A percentile compares a stretch with the other conserved stretches of the same genome.
These are phyloP conservation scores for Hyaloperonospora brassicae DNA, from an alignment of 352 stramenopile genomes.

Conservation along the genomic window DNA sequence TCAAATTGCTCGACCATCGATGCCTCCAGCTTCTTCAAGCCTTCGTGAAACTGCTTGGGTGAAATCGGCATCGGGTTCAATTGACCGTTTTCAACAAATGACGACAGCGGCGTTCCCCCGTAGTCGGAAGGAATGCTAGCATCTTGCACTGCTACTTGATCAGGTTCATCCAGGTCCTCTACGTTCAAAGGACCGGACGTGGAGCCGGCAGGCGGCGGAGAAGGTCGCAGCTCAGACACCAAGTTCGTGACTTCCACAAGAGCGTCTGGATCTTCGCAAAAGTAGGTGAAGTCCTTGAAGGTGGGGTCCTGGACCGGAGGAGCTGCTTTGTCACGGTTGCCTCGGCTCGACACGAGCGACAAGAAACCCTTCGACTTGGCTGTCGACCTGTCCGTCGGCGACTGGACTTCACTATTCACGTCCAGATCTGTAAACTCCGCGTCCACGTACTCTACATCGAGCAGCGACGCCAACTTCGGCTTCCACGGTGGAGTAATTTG, in stretches of 20 bases:
- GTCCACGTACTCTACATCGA: slow-evolving; percentile 85
- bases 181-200: slow-evolving; percentile 18
- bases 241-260: slow-evolving; percentile 77
- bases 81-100: slow-evolving; percentile 72
- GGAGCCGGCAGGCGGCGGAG: slow-evolving; percentile 28
- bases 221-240: slow-evolving; percentile 67
- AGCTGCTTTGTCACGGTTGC: slow-evolving; percentile 50
- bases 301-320: slow-evolving; percentile 80
- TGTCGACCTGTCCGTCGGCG: slow-evolving; percentile 71
- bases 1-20: slow-evolving; percentile 65
- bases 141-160: slow-evolving; percentile 17
- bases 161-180: slow-evolving; percentile 28
- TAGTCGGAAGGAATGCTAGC: slow-evolving; percentile 29
- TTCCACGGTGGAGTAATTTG: slow-evolving; percentile 84
- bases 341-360: slow-evolving; percentile 64
- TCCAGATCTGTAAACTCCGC: slow-evolving; percentile 82
- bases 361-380: slow-evolving; percentile 76
- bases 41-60: slow-evolving; percentile 43
- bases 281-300: slow-evolving; percentile 88
- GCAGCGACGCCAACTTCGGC: slow-evolving; percentile 61
- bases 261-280: slow-evolving; percentile 79
- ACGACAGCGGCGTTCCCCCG: slow-evolving; percentile 67
- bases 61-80: slow-evolving; percentile 49
- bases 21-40: slow-evolving; percentile 59
- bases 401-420: slow-evolving; percentile 73